Evolutionary conservation across 768 basidiomycete genomes (phyloP), one percentile per base, ranked within the genome.

Genomic region (Leccinum ochraceum): DNA sequence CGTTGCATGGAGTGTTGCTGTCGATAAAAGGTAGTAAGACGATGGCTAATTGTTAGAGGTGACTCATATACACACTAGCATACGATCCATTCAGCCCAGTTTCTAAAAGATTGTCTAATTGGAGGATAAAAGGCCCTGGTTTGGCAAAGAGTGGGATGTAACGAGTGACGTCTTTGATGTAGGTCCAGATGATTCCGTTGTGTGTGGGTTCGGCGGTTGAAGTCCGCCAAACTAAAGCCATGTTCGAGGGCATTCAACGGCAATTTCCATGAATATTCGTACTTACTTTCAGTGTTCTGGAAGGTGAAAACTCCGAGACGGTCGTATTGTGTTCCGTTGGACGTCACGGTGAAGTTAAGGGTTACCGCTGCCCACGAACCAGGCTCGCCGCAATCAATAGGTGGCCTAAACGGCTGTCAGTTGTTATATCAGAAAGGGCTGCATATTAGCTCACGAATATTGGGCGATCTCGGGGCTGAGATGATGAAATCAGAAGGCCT

Each of bases 101-200:
- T 63, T 85, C 74, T 32, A 91, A 72, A 44, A 90, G 50, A 69
- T 92, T 92, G 74, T 92, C 83, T 44, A 93, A 76, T 70, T 91
- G 84, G 11, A 92, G 74, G 57, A 92, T 87, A 65, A 92, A 86
- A 0, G 82, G 81, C 7, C 90, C 89, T 0, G 83, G 75, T 62
- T 85, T 80, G 2, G 83, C 76, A 68, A 92, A 92, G 42, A 93
- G 79, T 1, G 89, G 88, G 4, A 79, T 81, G 61, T 86, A 92
- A 24, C 83, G 83, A 7, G 89, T 87, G 26, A 88, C 88, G 64
- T 92, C 90, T 69, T 92, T 92, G 64, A 85, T 71, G 58, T 81
- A 86, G 1, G 89, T 90, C 90, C 89, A 92, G 53, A 90, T 86
- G 60, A 92, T 90, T 11, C 90, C 90, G 53, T 83, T 79, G 14